phyloP scores from a whole-genome alignment of 2,329 filamentous ascomycete species.

The Chaetomiaceae sp. region DNA sequence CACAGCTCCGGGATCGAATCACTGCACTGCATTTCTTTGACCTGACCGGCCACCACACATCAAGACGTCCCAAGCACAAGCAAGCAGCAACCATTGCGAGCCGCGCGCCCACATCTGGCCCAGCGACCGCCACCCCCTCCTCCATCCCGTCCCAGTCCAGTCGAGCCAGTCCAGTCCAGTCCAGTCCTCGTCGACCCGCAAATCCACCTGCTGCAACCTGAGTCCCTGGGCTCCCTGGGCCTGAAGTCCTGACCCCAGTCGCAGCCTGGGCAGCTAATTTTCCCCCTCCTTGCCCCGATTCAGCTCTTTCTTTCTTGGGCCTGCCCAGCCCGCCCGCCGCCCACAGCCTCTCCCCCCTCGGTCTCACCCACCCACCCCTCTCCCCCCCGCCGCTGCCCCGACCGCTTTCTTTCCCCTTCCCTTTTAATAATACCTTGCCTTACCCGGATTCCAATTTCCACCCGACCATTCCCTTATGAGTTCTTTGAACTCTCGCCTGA shows the following conservation, averaged over 20 bases:
- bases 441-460: slow-evolving; percentile 5
- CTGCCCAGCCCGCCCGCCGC: slow-evolving; percentile 23
- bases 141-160: no score
- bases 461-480: slow-evolving; percentile 52
- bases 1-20: slow-evolving; percentile 3
- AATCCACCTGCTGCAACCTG: slow-evolving; percentile 15
- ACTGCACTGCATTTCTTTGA: slow-evolving; percentile 5
- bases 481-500: slow-evolving; percentile 75
- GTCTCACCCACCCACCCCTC: slow-evolving; percentile 28
- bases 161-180: no score
- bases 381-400: slow-evolving; percentile 25
- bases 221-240: no score
- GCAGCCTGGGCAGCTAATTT: slow-evolving; percentile 15
- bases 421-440: slow-evolving; percentile 36
- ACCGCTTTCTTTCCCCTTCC: slow-evolving; percentile 15
- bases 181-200: slow-evolving; percentile 2
- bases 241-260: slow-evolving; percentile 18
- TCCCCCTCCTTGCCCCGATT: slow-evolving; percentile 19
- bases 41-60: not conserved
- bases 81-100: slow-evolving; percentile 20
- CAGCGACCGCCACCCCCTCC: slow-evolving; percentile 5
- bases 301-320: slow-evolving; percentile 21
- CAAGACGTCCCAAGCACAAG: slow-evolving; percentile 1
- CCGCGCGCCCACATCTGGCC: slow-evolving; percentile 6
- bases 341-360: slow-evolving; percentile 22